A percentile compares a stretch with the other conserved stretches of the same genome.
phyloP scores from a whole-genome alignment of 176 grass and related monocot genomes.

The Aegilops speltoides region DNA sequence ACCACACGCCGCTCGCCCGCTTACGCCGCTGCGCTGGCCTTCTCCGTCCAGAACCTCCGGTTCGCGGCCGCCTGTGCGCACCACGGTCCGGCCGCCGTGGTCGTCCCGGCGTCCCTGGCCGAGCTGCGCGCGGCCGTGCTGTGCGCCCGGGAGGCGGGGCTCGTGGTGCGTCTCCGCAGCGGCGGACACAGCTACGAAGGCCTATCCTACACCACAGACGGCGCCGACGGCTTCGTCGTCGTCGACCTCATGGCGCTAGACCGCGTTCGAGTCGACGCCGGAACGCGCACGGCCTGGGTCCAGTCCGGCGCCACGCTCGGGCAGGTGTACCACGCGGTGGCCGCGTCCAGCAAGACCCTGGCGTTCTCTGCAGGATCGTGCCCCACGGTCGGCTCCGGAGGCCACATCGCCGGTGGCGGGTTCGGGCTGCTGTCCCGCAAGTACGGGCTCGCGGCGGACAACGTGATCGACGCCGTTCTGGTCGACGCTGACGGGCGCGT shows the following conservation, averaged over 20 bases:
- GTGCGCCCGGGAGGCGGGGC: constrained; percentile 41
- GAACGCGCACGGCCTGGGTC: constrained; percentile 45
- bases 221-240: constrained; percentile 35
- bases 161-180: constrained; percentile 58
- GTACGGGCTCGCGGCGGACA: constrained; percentile 65
- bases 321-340: constrained; percentile 60
- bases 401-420: constrained; percentile 73
- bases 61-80: constrained; percentile 31
- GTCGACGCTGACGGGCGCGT: constrained; percentile 40
- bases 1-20: constrained; percentile 13
- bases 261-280: constrained; percentile 39
- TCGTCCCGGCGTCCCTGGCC: constrained; percentile 36
- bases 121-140: constrained; percentile 42
- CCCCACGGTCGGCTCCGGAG: constrained; percentile 66
- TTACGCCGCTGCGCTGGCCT: constrained; percentile 38
- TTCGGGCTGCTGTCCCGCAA: constrained; percentile 78
- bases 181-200: constrained; percentile 96
- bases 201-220: constrained; percentile 53
- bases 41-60: constrained; percentile 76
- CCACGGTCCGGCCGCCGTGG: constrained; percentile 37
- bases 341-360: constrained; percentile 21
- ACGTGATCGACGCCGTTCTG: constrained; percentile 64
- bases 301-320: constrained; percentile 72
- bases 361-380: constrained; percentile 72
- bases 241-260: constrained; percentile 63